Evolutionary conservation across 495 filamentous ascomycete genomes (phyloP).

Genomic region (Lophium mytilinum): DNA sequence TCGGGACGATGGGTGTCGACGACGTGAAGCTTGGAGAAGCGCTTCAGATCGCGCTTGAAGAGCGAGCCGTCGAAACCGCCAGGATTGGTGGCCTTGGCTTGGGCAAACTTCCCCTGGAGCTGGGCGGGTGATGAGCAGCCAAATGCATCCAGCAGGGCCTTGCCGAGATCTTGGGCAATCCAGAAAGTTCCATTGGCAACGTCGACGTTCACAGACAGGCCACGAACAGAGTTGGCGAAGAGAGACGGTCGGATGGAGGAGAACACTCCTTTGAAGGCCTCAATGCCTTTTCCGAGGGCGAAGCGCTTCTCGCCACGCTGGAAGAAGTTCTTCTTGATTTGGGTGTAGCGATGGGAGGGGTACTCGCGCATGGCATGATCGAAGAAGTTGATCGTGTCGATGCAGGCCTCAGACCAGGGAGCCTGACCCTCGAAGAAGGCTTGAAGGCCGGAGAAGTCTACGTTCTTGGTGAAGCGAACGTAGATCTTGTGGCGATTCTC

Average conservation of each 20-base stretch:
- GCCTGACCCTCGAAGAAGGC: conserved; percentile 54
- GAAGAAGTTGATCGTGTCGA: conserved; percentile 81
- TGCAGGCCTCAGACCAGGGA: conserved; percentile 51
- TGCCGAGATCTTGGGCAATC: conserved; percentile 31
- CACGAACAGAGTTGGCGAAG: conserved; percentile 30
- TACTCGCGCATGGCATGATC: conserved; percentile 79
- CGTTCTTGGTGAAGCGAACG: conserved; percentile 48
- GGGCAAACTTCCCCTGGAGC: conserved; percentile 4
- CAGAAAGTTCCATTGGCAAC: conserved; percentile 74
- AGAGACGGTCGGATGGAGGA: conserved; percentile 63
- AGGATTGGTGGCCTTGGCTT: background rate
- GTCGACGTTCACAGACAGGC: conserved; percentile 68
- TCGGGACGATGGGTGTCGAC: conserved; percentile 46
- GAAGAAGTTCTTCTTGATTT: conserved; percentile 76
- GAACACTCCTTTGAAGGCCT: conserved; percentile 80
- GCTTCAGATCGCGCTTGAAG: conserved; percentile 44
- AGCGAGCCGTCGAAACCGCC: conserved; percentile 29
- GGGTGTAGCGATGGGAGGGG: conserved; percentile 53
- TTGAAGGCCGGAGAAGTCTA: conserved; percentile 57
- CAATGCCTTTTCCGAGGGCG: conserved; percentile 49
- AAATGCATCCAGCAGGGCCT: conserved; percentile 27
- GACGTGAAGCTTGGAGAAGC: conserved; percentile 59
- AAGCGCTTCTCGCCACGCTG: conserved; percentile 35
- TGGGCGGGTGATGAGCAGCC: conserved; percentile 13
- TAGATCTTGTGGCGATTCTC: conserved; percentile 49